Evolutionary conservation across 805 yeast species (phyloP).

Genomic region (Kuraishia molischiana): DNA sequence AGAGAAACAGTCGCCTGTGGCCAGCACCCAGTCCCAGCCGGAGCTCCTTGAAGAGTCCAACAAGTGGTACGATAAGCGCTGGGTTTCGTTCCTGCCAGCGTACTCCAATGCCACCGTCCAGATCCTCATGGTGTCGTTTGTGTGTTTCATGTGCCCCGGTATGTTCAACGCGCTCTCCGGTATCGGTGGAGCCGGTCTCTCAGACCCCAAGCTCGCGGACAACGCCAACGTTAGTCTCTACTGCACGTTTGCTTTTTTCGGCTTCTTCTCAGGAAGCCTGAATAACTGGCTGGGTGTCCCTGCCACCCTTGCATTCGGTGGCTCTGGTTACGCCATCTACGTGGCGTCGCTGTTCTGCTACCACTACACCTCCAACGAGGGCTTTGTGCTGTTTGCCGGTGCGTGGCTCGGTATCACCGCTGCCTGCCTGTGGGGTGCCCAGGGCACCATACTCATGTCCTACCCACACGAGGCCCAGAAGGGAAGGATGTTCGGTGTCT

Average conservation of each 20-base stretch:
- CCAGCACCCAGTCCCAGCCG: background rate
- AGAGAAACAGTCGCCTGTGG: background rate
- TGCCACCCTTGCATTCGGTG: slow-evolving; percentile 38
- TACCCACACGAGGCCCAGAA: slow-evolving; percentile 43
- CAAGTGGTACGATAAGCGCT: background rate
- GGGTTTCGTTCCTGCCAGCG: background rate
- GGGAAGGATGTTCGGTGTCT: slow-evolving; percentile 42
- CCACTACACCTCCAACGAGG: slow-evolving; percentile 31
- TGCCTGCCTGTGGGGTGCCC: slow-evolving; percentile 45
- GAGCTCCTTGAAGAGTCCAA: background rate
- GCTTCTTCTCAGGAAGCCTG: slow-evolving; percentile 47
- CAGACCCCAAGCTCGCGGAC: slow-evolving; percentile 28
- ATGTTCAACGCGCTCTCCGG: slow-evolving; percentile 42
- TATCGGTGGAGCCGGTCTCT: slow-evolving; percentile 36
- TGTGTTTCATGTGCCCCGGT: slow-evolving; percentile 35
- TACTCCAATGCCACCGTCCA: slow-evolving; percentile 13
- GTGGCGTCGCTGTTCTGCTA: slow-evolving; percentile 38
- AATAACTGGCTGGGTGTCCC: slow-evolving; percentile 40
- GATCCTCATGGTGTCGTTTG: slow-evolving; percentile 30
- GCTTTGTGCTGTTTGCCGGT: slow-evolving; percentile 44
- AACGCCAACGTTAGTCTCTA: slow-evolving; percentile 43
- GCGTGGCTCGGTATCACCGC: slow-evolving; percentile 47
- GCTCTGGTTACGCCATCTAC: slow-evolving; percentile 43
- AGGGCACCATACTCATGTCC: slow-evolving; percentile 43
- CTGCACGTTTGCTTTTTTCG: slow-evolving; percentile 44